Conservation (phyloP, 257 asterid genomes). For the Solanum stenotomum region DNA sequence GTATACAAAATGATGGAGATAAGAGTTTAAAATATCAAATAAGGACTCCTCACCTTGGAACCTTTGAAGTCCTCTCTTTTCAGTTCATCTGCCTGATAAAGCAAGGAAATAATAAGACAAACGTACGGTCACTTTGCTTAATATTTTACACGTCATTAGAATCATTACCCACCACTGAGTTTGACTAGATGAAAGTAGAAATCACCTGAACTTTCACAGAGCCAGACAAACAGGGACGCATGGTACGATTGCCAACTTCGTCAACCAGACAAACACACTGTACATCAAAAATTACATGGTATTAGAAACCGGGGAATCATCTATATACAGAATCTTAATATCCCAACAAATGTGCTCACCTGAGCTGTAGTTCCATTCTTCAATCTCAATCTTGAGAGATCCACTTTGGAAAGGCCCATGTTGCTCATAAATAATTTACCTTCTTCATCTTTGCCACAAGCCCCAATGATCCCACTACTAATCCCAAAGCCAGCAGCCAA, state of each 20-base stretch:
- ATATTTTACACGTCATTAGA: background rate
- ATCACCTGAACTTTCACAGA: slow-evolving; percentile 89
- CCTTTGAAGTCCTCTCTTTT: slow-evolving; percentile 69
- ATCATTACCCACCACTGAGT: background rate
- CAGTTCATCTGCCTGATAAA: slow-evolving; percentile 72
- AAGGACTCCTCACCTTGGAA: slow-evolving; percentile 56
- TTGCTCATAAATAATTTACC: slow-evolving; percentile 67
- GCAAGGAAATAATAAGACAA: slow-evolving; percentile 16
- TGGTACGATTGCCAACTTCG: slow-evolving; percentile 84
- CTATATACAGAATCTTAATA: background rate
- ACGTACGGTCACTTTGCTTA: background rate
- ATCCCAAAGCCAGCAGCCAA: slow-evolving; percentile 85
- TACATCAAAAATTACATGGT: slow-evolving; percentile 4
- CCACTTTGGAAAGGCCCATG: slow-evolving; percentile 62
- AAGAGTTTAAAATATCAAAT: background rate
- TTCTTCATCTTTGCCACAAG: slow-evolving; percentile 83
- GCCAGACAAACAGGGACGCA: slow-evolving; percentile 90
- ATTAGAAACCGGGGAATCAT: background rate
- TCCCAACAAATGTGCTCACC: slow-evolving; percentile 26
- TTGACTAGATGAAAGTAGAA: background rate
- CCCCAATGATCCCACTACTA: slow-evolving; percentile 85
- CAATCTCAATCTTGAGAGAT: slow-evolving; percentile 70
- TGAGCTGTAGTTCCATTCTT: slow-evolving; percentile 78
- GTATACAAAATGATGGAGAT: background rate
- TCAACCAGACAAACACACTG: slow-evolving; percentile 99